phyloP scores from a whole-genome alignment of 768 basidiomycete species.

The Auricularia cornea region DNA sequence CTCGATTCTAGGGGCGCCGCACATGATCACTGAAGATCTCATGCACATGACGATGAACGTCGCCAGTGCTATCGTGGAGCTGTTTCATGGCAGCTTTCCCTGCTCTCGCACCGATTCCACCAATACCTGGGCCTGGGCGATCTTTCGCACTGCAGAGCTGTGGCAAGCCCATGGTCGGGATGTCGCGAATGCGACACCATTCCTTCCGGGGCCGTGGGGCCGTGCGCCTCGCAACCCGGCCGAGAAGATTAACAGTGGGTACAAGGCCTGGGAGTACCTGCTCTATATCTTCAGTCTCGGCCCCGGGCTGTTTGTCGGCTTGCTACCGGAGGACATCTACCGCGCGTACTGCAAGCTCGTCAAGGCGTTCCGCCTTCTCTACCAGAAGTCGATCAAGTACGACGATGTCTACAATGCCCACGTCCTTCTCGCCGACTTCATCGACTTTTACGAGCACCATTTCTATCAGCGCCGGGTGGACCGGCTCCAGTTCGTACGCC shows the following conservation, averaged over 20 bases:
- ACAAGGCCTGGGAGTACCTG: slow-evolving; percentile 31
- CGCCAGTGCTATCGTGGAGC: slow-evolving; percentile 22
- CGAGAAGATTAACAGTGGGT: slow-evolving; percentile 32
- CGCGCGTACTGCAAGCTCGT: not conserved
- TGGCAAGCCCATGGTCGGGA: slow-evolving; percentile 31
- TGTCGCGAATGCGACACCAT: slow-evolving; percentile 23
- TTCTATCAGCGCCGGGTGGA: slow-evolving; percentile 1
- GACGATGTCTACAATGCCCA: not conserved
- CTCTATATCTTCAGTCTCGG: slow-evolving; percentile 22
- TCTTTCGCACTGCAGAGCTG: slow-evolving; percentile 12
- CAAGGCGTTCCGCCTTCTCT: not conserved
- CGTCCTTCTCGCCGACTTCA: not conserved
- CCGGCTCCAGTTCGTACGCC: not conserved
- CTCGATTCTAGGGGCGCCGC: slow-evolving; percentile 10
- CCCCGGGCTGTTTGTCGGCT: not conserved
- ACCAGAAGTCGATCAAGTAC: not conserved
- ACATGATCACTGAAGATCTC: slow-evolving; percentile 17
- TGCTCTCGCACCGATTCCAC: slow-evolving; percentile 17
- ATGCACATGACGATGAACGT: slow-evolving; percentile 38
- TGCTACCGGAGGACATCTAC: not conserved
- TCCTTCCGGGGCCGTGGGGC: slow-evolving; percentile 33
- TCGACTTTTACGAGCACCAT: not conserved
- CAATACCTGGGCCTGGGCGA: slow-evolving; percentile 27
- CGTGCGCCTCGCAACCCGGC: slow-evolving; percentile 33
- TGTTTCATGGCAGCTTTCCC: slow-evolving; percentile 25